These are phyloP conservation scores for Hippophae rhamnoides DNA, from an alignment of 306 rosid genomes.

Conservation along the genomic window DNA sequence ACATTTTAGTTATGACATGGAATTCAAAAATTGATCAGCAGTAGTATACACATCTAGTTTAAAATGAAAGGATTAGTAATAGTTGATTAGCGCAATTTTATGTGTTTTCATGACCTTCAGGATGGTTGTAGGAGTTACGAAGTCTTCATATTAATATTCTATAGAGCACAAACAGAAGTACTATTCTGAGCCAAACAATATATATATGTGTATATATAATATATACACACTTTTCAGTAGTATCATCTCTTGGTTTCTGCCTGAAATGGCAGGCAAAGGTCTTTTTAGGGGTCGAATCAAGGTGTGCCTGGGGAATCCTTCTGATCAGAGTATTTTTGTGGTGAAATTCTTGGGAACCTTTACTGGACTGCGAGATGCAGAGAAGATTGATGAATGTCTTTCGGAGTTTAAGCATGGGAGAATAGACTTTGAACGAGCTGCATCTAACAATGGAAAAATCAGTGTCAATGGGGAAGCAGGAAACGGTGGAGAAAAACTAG, in stretches of 20 bases:
- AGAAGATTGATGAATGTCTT: constrained; percentile 31
- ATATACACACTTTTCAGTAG: neutral
- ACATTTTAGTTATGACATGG: neutral
- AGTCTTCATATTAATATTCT: neutral
- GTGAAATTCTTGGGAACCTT: constrained; percentile 47
- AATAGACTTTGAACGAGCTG: constrained; percentile 25
- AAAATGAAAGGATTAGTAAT: no score
- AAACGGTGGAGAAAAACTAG: constrained; percentile 24
- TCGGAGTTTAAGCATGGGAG: constrained; percentile 29
- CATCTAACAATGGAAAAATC: constrained; percentile 9
- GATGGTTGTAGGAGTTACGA: neutral
- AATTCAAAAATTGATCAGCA: neutral
- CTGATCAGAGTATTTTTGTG: constrained; percentile 40
- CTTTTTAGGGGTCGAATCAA: constrained; percentile 76
- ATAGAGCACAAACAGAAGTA: neutral
- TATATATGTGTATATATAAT: no score
- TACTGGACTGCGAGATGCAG: constrained; percentile 47
- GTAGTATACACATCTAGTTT: neutral
- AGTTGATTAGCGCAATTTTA: no score
- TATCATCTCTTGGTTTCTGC: constrained; percentile 5
- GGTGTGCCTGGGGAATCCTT: constrained; percentile 34
- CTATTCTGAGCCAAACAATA: neutral
- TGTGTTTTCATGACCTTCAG: no score
- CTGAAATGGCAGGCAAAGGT: constrained; percentile 61
- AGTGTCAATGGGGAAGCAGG: constrained; percentile 12